Base-by-base conservation (phyloP, 345 rosid genomes). In the Dovyalis caffra region DNA sequence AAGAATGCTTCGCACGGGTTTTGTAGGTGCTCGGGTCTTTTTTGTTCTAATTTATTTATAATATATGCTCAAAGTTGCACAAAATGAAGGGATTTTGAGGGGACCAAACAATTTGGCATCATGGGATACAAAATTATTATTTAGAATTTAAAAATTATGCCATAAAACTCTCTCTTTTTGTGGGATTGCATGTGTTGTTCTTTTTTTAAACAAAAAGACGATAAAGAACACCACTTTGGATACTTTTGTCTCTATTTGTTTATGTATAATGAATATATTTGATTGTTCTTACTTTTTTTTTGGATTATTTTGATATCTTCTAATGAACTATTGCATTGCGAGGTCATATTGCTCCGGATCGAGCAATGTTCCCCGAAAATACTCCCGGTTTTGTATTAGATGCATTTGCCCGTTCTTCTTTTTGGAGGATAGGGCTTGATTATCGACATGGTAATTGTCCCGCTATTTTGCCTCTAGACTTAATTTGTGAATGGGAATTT, bases 321-420 rank as follows among this genome's bases (percentile, higher is more conserved):
- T 45, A 21, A 12, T 33, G 26, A 31, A 14, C 12, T 47, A 31
- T 79, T 68, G 65, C 40, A 75, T 81, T 85, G 77, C 87, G 92
- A 97, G 99, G 99, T 81, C 99, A 92, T 85, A 92, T 95, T 71
- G 97, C 97, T 84, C 89, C 92, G 77, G 99, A 95, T 88, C 87
- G 87, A 80, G 97, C 93, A 3, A 89, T 95, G 35, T 92, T 95
- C 79, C 99, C 99, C 26, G 97, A 84, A 86, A 91, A 80, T 79
- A 95, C 97, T 58, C 97, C 95, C 57, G 98, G 99, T 72, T 95
- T 95, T 87, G 95, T 95, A 43, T 78, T 95, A 79, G 98, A 95
- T 77, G 94, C 86, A 28, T 95, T 95, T 79, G 99, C 99, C 23
- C 95, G 99, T 58, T 95, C 93, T 35, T 87, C 86, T 74, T 91